Evolutionary conservation across 192 early-diverging fungal genomes (phyloP).

Genomic region (Obelidium mucronatum): DNA sequence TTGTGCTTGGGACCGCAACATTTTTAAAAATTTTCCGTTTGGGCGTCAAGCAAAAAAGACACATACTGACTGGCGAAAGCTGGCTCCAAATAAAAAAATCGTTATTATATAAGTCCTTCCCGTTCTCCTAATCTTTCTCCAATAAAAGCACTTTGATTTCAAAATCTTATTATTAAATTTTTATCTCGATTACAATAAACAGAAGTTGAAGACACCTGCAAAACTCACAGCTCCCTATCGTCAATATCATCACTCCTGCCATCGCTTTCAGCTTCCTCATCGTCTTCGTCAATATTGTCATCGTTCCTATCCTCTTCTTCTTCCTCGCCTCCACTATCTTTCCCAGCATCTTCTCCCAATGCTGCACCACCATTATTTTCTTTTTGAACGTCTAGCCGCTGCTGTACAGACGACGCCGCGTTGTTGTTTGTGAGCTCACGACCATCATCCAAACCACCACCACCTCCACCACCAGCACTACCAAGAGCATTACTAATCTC

Average conservation of each 20-base stretch:
- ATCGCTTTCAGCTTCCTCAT: conserved; percentile 29
- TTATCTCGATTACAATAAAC: too few relatives aligned
- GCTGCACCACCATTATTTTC: not conserved
- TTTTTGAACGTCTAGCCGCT: not conserved
- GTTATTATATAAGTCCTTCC: too few relatives aligned
- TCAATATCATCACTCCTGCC: not conserved
- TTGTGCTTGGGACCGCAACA: too few relatives aligned
- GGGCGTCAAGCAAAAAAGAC: too few relatives aligned
- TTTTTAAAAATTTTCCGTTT: too few relatives aligned
- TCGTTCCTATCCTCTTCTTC: conserved; percentile 16
- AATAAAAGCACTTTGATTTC: too few relatives aligned
- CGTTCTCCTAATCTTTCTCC: too few relatives aligned
- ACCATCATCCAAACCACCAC: not conserved
- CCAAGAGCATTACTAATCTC: not conserved
- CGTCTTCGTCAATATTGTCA: conserved; percentile 8
- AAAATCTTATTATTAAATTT: too few relatives aligned
- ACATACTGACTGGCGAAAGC: too few relatives aligned
- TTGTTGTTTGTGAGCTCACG: too few relatives aligned
- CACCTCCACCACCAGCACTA: not conserved
- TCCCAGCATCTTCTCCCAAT: not conserved
- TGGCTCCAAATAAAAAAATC: too few relatives aligned
- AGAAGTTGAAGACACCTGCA: too few relatives aligned
- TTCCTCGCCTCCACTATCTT: not conserved
- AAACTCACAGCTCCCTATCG: not conserved
- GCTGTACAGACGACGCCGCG: not conserved